Evolutionary conservation across 371 early-diverging fungal species (phyloP), one percentile per base, ranked within the genome.

Genomic region (Mortierella sp.): DNA sequence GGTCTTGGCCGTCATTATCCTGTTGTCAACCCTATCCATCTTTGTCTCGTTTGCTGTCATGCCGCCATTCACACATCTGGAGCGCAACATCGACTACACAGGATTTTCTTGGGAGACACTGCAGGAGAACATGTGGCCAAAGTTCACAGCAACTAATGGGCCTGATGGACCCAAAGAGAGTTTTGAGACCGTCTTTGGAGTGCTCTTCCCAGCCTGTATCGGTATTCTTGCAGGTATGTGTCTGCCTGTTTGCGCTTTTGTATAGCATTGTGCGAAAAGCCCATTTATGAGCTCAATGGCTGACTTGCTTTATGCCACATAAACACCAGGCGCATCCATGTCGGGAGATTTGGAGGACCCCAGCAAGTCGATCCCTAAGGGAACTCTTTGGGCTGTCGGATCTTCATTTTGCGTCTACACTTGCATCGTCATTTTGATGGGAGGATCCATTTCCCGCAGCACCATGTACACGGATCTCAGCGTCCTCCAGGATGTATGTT

Each of bases 181-280:
- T 10, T 84, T 86, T 18, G 87, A 88, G 72, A 84, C 84, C 1
- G 88, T 94, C 46, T 92, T 93, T 72, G 91, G 92, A 71, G 88
- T 94, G 6, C 86, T 94, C 32, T 94, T 93, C 78, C 94, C 94
- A 0, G 92, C 92, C 55, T 94, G 93, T 70, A 89, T 90, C 58
- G 94, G 94, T 43, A 91, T 94, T 32, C 90, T 93, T 86, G 92
- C 94, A 29, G 93, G 89, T 83, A 76, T 54, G 48, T 24, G 21
- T 10, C 38, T 24, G 5, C 0, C 21, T 24, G 0, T 6, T 68
- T 0, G 8, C 21, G 35, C 21, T 14, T 12, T 14, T 5, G 4
- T n/a, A 14, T 4, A 12, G 60, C 10, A 29, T 0, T 63, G 65
- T 41, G 24, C 51, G 49, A 32, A 35, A 49, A 54, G 3, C 2